phyloP scores from a whole-genome alignment of 495 filamentous ascomycete species.

The Aspergillus coremiiformis region DNA sequence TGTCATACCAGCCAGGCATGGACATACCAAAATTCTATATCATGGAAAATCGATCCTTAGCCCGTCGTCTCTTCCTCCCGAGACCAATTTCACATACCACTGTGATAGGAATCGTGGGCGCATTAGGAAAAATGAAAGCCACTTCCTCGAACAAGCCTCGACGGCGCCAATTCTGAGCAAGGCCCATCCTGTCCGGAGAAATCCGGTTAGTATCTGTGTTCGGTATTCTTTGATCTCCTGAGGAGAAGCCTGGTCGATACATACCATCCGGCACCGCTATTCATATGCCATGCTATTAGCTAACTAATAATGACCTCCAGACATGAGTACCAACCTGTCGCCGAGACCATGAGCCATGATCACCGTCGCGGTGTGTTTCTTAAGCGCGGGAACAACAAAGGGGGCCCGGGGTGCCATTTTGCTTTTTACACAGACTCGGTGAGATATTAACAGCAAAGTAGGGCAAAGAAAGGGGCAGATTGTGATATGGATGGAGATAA shows the following conservation, averaged over 20 bases:
- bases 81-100: slow-evolving; percentile 47
- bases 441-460: not conserved
- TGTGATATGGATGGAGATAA: no score
- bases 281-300: slow-evolving; percentile 11
- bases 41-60: not conserved
- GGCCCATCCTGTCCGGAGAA: slow-evolving; percentile 46
- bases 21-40: slow-evolving; percentile 66
- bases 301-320: not conserved
- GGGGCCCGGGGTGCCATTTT: slow-evolving; percentile 50
- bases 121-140: slow-evolving; percentile 88
- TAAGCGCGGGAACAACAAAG: slow-evolving; percentile 78
- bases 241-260: not conserved
- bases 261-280: slow-evolving; percentile 63
- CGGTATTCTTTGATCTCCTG: not conserved
- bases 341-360: slow-evolving; percentile 92
- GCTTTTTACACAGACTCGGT: not conserved
- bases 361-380: slow-evolving; percentile 86
- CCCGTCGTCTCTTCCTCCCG: not conserved
- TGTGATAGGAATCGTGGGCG: slow-evolving; percentile 83
- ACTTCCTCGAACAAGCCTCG: slow-evolving; percentile 80
- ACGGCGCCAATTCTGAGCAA: slow-evolving; percentile 86
- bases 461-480: not conserved
- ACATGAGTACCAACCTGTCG: slow-evolving; percentile 50
- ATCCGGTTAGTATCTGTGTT: slow-evolving; percentile 2
- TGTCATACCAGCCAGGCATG: slow-evolving; percentile 93